Percentiles rank a stretch among this genome's conserved stretches.
Evolutionary conservation across 139 green algal genomes (phyloP).

Genomic region (Desmodesmus armatus): DNA sequence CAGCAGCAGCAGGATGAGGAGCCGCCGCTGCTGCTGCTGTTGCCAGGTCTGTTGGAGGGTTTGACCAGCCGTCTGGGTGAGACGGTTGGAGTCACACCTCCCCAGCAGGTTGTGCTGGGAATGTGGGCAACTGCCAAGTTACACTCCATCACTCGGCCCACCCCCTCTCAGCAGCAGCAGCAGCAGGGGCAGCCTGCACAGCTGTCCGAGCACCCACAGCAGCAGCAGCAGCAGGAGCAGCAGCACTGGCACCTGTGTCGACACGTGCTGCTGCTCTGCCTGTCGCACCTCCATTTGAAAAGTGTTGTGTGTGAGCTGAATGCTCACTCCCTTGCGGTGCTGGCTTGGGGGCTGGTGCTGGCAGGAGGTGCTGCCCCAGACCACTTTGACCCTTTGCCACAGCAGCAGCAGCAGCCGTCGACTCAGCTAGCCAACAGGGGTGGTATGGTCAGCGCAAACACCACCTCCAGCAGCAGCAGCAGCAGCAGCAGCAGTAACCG

Average conservation of each 20-base stretch:
- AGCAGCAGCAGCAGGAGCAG: conserved; percentile 7
- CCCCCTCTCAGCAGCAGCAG: conserved; percentile 20
- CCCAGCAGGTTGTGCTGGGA: neutral
- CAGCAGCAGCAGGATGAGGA: neutral
- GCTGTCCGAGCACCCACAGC: neutral
- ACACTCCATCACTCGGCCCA: neutral
- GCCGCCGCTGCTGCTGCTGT: neutral
- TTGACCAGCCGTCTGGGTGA: neutral
- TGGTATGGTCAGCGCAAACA: no score
- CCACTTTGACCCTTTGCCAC: neutral
- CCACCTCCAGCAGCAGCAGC: no score
- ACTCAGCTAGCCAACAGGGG: no score
- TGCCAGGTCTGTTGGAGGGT: neutral
- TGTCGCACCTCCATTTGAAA: neutral
- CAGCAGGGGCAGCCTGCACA: neutral
- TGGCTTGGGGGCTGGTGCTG: conserved; percentile 1
- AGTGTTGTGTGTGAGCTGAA: neutral
- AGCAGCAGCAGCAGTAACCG: conserved; percentile 3
- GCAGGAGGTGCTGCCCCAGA: neutral
- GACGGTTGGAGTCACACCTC: neutral
- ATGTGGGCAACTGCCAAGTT: conserved; percentile 26
- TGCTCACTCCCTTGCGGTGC: conserved; percentile 1
- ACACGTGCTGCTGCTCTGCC: neutral
- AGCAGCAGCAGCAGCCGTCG: neutral
- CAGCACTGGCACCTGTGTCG: conserved; percentile 21